Evolutionary conservation across 495 filamentous ascomycete genomes (phyloP), one percentile per base, ranked within the genome.

Genomic region (Hyaloscypha variabilis): DNA sequence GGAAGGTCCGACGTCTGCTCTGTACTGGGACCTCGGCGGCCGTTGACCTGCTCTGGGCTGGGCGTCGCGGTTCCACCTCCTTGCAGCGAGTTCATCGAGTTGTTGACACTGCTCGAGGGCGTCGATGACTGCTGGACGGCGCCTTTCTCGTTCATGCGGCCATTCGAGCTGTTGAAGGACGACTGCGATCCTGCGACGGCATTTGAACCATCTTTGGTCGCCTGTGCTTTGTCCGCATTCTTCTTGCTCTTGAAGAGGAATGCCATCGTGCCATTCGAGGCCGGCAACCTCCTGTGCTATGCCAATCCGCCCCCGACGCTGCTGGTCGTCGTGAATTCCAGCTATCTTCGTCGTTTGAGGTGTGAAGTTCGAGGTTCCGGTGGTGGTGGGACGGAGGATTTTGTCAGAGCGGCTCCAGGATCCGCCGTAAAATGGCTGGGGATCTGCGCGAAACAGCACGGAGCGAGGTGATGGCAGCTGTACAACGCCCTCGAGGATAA

Each of bases 221-320:
- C 50, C 23, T 71, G 68, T 46, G 57, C 63, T 31, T 73, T 73
- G 17, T 73, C 69, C 52, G 85, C 84, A 65, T 85, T 79, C 76
- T 90, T 90, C 75, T 88, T 89, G 58, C 84, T 87, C 76, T 88
- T 88, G 80, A 90, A 90, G 65, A 91, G 82, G 75, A 90, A 91
- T 63, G 87, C 86, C 88, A 91, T 91, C 73, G 73, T 77, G 77
- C 74, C 67, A 68, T 66, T 50, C 71, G 69, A 42, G 71, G 65
- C 72, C 50, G 68, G 53, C 69, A 53, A 60, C 61, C 58, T 53
- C 53, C 13, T 42, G 52, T 68, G 13, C 63, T 71, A 72, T 65
- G 65, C 69, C 72, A 70, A 59, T 59, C 58, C 58, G 66, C 51
- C 24, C 11, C 28, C 17, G 14, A 23, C 21, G 21, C 34, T 54